Evolutionary conservation across 345 rosid species (phyloP).

Genomic region (Bruguiera parviflora): DNA sequence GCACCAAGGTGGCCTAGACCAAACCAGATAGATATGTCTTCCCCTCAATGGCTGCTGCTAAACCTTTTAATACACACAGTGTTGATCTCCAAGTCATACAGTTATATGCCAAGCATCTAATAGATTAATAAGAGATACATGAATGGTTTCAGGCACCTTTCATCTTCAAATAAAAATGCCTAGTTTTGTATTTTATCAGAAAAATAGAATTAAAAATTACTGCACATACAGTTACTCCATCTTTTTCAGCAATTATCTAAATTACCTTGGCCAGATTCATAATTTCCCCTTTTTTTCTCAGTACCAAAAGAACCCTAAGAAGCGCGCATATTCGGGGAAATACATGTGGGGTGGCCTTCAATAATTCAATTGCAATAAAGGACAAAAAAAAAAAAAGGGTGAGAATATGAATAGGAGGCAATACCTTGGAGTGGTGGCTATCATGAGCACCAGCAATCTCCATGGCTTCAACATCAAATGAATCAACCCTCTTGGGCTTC

Average conservation of each 20-base stretch:
- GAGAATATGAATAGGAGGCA: not conserved
- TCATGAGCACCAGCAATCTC: constrained; percentile 63
- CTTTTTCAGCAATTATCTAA: too few species aligned
- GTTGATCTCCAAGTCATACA: not conserved
- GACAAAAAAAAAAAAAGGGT: too few species aligned
- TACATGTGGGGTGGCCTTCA: not conserved
- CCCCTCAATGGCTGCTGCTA: constrained; percentile 3
- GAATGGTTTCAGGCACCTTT: not conserved
- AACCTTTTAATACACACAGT: not conserved
- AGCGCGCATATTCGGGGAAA: not conserved
- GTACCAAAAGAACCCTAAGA: not conserved
- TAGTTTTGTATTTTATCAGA: too few species aligned
- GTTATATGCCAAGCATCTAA: not conserved
- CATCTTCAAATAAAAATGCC: too few species aligned
- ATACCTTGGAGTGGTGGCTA: constrained; percentile 53
- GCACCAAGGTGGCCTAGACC: not conserved
- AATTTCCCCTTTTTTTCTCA: not conserved
- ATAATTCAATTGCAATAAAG: not conserved
- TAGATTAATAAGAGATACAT: not conserved
- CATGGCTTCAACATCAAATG: constrained; percentile 97
- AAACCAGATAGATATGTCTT: not conserved
- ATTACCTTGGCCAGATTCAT: too few species aligned
- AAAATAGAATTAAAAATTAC: too few species aligned
- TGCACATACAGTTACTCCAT: too few species aligned
- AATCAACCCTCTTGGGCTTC: constrained; percentile 69